Conservation (phyloP, 768 basidiomycete genomes). For the Bullera alba region DNA sequence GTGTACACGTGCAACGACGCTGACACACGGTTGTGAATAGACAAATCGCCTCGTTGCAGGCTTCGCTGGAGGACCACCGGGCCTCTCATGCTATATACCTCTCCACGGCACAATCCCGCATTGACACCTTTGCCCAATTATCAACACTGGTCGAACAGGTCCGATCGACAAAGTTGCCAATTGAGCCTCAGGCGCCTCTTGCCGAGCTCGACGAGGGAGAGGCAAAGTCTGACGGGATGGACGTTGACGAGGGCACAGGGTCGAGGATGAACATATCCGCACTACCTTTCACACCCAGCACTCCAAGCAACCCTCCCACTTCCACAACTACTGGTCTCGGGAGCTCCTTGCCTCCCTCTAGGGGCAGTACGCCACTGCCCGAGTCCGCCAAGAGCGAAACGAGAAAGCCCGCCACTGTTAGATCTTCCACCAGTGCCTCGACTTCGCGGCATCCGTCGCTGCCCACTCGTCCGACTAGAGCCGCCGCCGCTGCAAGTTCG, state of each 20-base stretch:
- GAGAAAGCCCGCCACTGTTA: background rate
- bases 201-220: slow-evolving; percentile 3
- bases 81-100: slow-evolving; percentile 17
- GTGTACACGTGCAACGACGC: background rate
- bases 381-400: background rate
- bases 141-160: slow-evolving; percentile 23
- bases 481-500: background rate
- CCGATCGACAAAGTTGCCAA: slow-evolving; percentile 18
- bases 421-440: background rate
- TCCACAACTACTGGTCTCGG: background rate
- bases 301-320: background rate
- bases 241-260: slow-evolving; percentile 19
- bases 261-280: slow-evolving; percentile 18
- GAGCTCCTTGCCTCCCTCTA: background rate
- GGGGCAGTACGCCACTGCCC: background rate
- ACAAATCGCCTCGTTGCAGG: slow-evolving; percentile 24
- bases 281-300: slow-evolving; percentile 26
- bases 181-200: slow-evolving; percentile 12
- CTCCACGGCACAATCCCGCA: slow-evolving; percentile 16
- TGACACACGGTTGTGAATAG: slow-evolving; percentile 9
- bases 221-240: slow-evolving; percentile 15
- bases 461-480: background rate
- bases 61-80: slow-evolving; percentile 26
- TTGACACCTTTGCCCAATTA: slow-evolving; percentile 26
- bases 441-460: background rate